Conservation (phyloP, 2,329 filamentous ascomycete genomes). For the Neophaeococcomyces mojaviensis region DNA sequence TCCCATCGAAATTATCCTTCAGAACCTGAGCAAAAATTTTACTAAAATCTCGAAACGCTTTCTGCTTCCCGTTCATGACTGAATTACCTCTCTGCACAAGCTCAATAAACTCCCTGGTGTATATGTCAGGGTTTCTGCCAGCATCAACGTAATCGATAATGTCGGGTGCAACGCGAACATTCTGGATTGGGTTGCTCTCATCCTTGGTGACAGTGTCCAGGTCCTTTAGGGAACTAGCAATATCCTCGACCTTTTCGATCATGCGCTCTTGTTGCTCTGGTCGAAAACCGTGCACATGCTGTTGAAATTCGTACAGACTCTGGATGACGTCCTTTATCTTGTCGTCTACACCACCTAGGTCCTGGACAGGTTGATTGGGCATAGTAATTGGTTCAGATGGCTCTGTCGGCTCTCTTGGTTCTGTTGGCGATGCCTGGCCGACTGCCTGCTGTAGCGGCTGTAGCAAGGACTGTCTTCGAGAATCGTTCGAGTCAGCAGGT, state of each 20-base stretch:
- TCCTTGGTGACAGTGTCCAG: no score
- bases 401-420: not conserved
- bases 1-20: conserved; percentile 50
- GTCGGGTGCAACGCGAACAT: conserved; percentile 51
- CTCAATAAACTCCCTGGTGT: conserved; percentile 59
- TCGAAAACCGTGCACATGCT: conserved; percentile 51
- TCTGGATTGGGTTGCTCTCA: conserved; percentile 21
- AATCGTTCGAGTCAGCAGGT: not conserved
- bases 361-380: not conserved
- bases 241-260: conserved; percentile 46
- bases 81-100: conserved; percentile 56
- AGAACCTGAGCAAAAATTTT: conserved; percentile 54
- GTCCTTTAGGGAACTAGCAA: no score
- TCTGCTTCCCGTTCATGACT: conserved; percentile 52
- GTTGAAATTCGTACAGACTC: conserved; percentile 55
- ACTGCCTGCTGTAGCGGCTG: not conserved
- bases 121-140: conserved; percentile 59
- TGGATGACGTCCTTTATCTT: conserved; percentile 50
- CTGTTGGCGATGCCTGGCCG: not conserved
- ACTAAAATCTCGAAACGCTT: conserved; percentile 52
- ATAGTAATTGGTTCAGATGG: no score
- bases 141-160: conserved; percentile 57
- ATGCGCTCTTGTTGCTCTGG: conserved; percentile 50
- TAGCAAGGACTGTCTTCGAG: no score
- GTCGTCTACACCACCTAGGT: conserved; percentile 17